Conservation (phyloP, 2,329 filamentous ascomycete species). For the Mollisia scopiformis region DNA sequence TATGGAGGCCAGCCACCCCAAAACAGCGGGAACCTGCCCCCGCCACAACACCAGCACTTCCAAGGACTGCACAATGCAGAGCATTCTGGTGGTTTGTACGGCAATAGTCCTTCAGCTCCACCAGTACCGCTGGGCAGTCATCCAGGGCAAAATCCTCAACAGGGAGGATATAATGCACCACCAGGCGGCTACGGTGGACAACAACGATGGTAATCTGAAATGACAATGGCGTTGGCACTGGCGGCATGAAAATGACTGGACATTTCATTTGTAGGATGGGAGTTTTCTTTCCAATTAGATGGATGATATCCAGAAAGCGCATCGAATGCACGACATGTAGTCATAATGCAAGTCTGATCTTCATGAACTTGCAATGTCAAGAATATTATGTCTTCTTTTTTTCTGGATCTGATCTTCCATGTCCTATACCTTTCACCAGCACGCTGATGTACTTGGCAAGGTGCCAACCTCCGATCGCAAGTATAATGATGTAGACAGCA, state of each 20-base stretch:
- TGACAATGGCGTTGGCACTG: background rate
- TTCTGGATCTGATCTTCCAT: background rate
- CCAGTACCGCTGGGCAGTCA: conserved; percentile 16
- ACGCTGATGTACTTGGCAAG: conserved; percentile 31
- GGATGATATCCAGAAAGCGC: conserved; percentile 24
- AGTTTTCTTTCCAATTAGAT: conserved; percentile 13
- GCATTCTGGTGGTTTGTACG: conserved; percentile 31
- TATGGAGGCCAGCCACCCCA: conserved; percentile 24
- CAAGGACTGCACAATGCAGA: conserved; percentile 29
- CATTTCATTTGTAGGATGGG: conserved; percentile 1
- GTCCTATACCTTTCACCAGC: conserved; percentile 24
- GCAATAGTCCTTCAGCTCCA: conserved; percentile 17
- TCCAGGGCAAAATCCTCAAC: conserved; percentile 12
- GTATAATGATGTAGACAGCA: conserved; percentile 64
- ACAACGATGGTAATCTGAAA: conserved; percentile 6
- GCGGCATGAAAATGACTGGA: background rate
- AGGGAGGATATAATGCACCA: conserved; percentile 1
- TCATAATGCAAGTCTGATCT: conserved; percentile 12
- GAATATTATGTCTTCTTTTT: conserved; percentile 26
- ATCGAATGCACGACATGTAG: conserved; percentile 12
- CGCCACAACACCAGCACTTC: conserved; percentile 29
- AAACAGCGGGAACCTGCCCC: conserved; percentile 25
- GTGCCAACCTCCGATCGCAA: conserved; percentile 50
- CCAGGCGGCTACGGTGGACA: conserved; percentile 20
- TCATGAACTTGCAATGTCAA: background rate